Evolutionary conservation across 805 yeast genomes (phyloP), one percentile per base, ranked within the genome.

Genomic region (Wickerhamiella slavikovae): DNA sequence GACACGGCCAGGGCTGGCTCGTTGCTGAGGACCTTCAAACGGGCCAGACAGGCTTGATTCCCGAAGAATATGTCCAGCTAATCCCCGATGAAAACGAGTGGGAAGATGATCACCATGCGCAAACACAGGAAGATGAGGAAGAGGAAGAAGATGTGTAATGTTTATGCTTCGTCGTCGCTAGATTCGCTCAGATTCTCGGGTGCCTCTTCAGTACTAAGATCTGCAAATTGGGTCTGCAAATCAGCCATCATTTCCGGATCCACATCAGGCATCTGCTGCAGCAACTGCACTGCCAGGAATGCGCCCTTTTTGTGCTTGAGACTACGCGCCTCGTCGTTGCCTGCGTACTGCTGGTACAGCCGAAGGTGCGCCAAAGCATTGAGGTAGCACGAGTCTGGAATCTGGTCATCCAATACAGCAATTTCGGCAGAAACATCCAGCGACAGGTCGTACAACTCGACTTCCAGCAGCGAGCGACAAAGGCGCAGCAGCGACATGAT

Each of bases 1-100:
- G 91, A 33, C 93, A 85, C 49, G 96, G 96, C 16, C 95, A 85
- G 49, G 99, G 99, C 5, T 89, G 98, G 99, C 62, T 89, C 3
- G 95, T 89, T 29, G 96, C 95, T 1, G 62, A 62, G 35, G 82
- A 80, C 43, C 73, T 78, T 1, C 59, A 45, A 17, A 62, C 75
- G 2, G 80, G 79, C 1, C 75, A 71, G 37, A 77, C 91, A 9
- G 98, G 98, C 2, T 64, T 89, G 29, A 92, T 89, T 4, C 98
- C 98, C 1, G 93, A 83, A 44, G 94, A 78, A 43, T 89, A 83
- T 44, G 94, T 89, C 18, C 74, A 77, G 30, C 46, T 63, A 27
- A 38, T 46, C 11, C 49, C 48, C 5, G 45, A 37, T 28, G 38
- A 32, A 21, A 31, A 34, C 29, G 43, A 37, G 26, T 35, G 37